Evolutionary conservation across 164 flowering plant species (phyloP).

Genomic region (Annona squamosa): DNA sequence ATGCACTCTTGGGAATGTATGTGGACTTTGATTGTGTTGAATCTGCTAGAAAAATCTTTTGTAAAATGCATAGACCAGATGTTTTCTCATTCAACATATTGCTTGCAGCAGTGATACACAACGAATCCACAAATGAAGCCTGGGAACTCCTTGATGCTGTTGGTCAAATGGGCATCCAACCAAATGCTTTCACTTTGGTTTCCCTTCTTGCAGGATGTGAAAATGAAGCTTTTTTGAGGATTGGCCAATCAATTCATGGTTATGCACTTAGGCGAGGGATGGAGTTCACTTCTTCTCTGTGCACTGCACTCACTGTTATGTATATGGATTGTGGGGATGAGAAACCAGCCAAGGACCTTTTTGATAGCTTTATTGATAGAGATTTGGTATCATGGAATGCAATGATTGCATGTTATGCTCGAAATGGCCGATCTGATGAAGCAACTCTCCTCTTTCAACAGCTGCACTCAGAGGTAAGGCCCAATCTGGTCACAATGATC

Average conservation of each 20-base stretch:
- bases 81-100: slow-evolving; percentile 44
- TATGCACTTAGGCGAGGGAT: slow-evolving; percentile 31
- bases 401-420: slow-evolving; percentile 37
- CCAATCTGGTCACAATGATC: slow-evolving; percentile 36
- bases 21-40: slow-evolving; percentile 21
- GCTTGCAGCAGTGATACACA: slow-evolving; percentile 25
- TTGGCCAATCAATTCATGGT: slow-evolving; percentile 44
- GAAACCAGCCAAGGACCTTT: slow-evolving; percentile 26
- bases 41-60: slow-evolving; percentile 24
- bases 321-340: slow-evolving; percentile 45
- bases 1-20: slow-evolving; percentile 46
- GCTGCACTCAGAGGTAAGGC: slow-evolving; percentile 37
- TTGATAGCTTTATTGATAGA: slow-evolving; percentile 29
- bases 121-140: slow-evolving; percentile 18
- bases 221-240: slow-evolving; percentile 15
- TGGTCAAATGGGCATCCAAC: slow-evolving; percentile 23
- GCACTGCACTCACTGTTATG: slow-evolving; percentile 52
- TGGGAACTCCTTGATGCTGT: slow-evolving; percentile 26
- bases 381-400: slow-evolving; percentile 68
- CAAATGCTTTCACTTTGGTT: slow-evolving; percentile 43
- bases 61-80: slow-evolving; percentile 23
- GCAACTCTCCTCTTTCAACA: slow-evolving; percentile 34
- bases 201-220: slow-evolving; percentile 33
- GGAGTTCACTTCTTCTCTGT: slow-evolving; percentile 27
- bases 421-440: slow-evolving; percentile 23